Evolutionary conservation across 2,329 filamentous ascomycete species (phyloP), one percentile per base, ranked within the genome.

Genomic region (Aquanectria penicillioides): DNA sequence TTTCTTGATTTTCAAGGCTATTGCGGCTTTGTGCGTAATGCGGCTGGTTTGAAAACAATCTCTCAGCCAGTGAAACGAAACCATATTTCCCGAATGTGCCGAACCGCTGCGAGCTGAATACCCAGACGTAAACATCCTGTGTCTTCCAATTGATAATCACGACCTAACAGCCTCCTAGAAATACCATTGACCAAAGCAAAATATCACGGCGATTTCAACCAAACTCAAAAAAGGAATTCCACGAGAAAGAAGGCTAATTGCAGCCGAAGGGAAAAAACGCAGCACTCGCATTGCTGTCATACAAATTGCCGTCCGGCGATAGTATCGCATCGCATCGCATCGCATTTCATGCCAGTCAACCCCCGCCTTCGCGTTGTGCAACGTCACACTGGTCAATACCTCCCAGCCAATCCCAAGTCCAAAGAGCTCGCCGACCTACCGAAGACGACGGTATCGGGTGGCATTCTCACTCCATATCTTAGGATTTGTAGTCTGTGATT

Each of bases 401-500:
- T 34, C 23, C 47, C 49, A 53, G 48, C 44, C 18, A 51, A 51
- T 38, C 25, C 31, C 37, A 13, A 25, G 29, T 12, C 26, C 4
- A 46, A 31, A 20, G 13, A 34, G 49, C 55, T 53, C 48, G 29
- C 48, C 28, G 41, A 58, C 55, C n/a, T 52, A 53, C 48, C 55
- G 55, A 58, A 48, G 28, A 40, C 22, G 25, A 46, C 20, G 43
- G 4, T 23, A 34, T 17, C 40, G 18, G 50, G 33, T 54, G 18
- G 40, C 25, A 34, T 34, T n/a, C 15, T 33, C 26, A 20, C 17
- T 15, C 34, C 25, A 11, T 41, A 11, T 29, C 46, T 59, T 29
- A 62, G 25, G 46, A 31, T 33, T 59, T 36, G 52, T 69, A 74
- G 52, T 74, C 71, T 17, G 67, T 71, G 15, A 67, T 73, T 44